phyloP scores from a whole-genome alignment of 345 rosid genomes.

The Erucastrum elatum region DNA sequence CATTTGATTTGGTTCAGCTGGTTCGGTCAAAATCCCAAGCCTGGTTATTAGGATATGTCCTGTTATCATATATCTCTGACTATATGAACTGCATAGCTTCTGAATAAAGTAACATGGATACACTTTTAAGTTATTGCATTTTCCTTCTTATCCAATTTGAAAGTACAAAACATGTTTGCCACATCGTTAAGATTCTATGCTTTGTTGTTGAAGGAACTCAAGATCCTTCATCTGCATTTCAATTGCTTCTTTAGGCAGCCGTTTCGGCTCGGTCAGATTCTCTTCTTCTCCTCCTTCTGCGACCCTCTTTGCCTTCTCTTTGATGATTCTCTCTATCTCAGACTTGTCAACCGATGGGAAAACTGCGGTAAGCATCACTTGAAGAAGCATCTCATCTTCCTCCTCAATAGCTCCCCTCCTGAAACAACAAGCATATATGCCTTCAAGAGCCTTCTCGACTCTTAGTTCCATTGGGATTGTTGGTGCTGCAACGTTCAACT shows the following conservation, averaged over 20 bases:
- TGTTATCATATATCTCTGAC: background rate
- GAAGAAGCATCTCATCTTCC: constrained; percentile 69
- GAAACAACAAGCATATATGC: constrained; percentile 80
- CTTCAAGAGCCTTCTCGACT: constrained; percentile 88
- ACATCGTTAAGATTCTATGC: constrained; percentile 47
- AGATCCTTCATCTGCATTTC: constrained; percentile 93
- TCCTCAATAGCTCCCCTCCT: constrained; percentile 66
- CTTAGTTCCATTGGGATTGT: constrained; percentile 72
- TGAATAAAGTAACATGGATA: background rate
- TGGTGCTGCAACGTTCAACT: constrained; percentile 56
- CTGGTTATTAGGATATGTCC: background rate
- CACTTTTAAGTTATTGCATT: background rate
- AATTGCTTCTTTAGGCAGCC: constrained; percentile 75
- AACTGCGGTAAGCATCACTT: constrained; percentile 63
- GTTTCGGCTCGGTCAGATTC: constrained; percentile 45
- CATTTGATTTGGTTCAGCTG: background rate
- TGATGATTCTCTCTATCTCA: constrained; percentile 58
- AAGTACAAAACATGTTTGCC: background rate
- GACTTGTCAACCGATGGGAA: constrained; percentile 61
- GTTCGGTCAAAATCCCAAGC: background rate
- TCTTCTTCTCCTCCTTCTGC: constrained; percentile 57
- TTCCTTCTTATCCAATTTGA: background rate
- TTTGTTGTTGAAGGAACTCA: constrained; percentile 76
- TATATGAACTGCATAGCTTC: background rate
- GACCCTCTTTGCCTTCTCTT: constrained; percentile 63